phyloP scores from a whole-genome alignment of 2,329 filamentous ascomycete species.

The Fusarium caatingaense region DNA sequence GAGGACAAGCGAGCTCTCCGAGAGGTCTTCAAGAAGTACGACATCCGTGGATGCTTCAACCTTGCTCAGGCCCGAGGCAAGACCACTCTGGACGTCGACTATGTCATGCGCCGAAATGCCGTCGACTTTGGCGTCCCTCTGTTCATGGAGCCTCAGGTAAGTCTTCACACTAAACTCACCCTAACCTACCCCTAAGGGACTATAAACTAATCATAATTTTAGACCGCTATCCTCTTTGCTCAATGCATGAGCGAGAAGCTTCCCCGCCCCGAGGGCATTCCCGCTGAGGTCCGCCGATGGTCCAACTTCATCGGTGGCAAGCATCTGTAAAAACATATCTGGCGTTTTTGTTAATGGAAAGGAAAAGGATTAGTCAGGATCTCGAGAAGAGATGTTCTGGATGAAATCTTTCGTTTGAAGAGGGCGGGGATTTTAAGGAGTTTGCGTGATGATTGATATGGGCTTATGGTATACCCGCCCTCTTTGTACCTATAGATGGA shows the following conservation, averaged over 20 bases:
- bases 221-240: constrained; percentile 96
- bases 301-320: constrained; percentile 93
- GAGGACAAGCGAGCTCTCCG: constrained; percentile 94
- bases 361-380: constrained; percentile 1
- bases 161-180: constrained; percentile 41
- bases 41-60: constrained; percentile 97
- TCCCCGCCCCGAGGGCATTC: constrained; percentile 87
- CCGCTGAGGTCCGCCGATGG: constrained; percentile 91
- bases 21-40: constrained; percentile 96
- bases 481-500: constrained; percentile 40
- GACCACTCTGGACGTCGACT: constrained; percentile 90
- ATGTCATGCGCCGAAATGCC: constrained; percentile 97
- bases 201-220: constrained; percentile 44
- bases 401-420: constrained; percentile 19
- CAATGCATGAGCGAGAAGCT: constrained; percentile 98
- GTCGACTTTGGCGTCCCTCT: constrained; percentile 98
- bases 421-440: constrained; percentile 18
- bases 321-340: constrained; percentile 69
- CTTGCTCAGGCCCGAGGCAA: constrained; percentile 85
- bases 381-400: constrained; percentile 1
- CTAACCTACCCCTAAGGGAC: constrained; percentile 20
- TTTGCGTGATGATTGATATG: constrained; percentile 29
- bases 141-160: constrained; percentile 98
- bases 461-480: constrained; percentile 12
- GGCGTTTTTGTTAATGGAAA: constrained; percentile 43